Evolutionary conservation across 1,284 basidiomycete species (phyloP).

Genomic region (Sanguinoderma infundibulare): DNA sequence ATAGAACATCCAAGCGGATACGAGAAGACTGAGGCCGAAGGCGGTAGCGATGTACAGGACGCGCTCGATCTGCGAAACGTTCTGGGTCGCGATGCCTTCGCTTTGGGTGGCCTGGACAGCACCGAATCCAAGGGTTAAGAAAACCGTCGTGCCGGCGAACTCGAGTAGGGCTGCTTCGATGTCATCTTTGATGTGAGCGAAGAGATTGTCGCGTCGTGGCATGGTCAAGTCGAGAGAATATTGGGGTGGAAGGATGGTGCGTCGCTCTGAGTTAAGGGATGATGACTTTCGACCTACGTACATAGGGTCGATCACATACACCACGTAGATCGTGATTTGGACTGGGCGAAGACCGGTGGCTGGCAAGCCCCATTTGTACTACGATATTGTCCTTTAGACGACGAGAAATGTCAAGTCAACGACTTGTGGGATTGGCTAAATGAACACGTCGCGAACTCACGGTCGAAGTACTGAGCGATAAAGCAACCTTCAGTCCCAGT

Average conservation of each 20-base stretch:
- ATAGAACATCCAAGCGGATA: conserved; percentile 77
- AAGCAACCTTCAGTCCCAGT: conserved; percentile 26
- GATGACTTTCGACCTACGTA: neutral
- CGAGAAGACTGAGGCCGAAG: conserved; percentile 71
- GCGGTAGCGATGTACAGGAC: conserved; percentile 63
- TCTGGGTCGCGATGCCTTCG: conserved; percentile 31
- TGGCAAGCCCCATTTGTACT: too few species aligned
- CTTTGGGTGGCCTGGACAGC: conserved; percentile 53
- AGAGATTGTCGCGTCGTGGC: conserved; percentile 4
- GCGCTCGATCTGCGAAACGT: conserved; percentile 43
- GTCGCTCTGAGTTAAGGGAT: neutral
- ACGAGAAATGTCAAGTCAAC: too few species aligned
- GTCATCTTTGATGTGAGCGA: conserved; percentile 37
- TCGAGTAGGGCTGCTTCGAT: conserved; percentile 54
- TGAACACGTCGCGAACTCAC: neutral
- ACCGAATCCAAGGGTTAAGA: conserved; percentile 65
- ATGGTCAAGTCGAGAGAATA: neutral
- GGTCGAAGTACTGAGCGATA: neutral
- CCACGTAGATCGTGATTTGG: neutral
- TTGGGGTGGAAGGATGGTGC: too few species aligned
- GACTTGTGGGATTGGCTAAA: too few species aligned
- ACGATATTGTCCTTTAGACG: too few species aligned
- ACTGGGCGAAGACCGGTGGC: too few species aligned
- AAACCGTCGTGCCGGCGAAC: conserved; percentile 60
- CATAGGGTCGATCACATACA: neutral